Evolutionary conservation across 257 asterid genomes (phyloP).

Genomic region (Paulownia fortunei): DNA sequence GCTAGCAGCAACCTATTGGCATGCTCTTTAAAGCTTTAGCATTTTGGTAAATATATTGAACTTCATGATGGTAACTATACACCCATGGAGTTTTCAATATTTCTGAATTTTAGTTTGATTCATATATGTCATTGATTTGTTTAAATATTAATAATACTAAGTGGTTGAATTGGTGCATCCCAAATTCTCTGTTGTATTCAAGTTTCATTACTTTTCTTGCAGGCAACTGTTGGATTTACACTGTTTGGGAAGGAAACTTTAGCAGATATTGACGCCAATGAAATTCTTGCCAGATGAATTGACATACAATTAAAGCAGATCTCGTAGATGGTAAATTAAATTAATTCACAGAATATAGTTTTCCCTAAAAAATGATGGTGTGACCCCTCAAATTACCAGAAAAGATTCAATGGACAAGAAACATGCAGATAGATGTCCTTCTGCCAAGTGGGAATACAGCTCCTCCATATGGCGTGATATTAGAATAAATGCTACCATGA

Average conservation of each 20-base stretch:
- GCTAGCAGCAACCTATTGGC: neutral
- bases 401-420: too few relatives aligned
- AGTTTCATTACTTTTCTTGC: too few relatives aligned
- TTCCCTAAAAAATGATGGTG: neutral
- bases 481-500: neutral
- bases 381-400: too few relatives aligned
- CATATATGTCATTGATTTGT: too few relatives aligned
- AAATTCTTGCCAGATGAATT: constrained; percentile 50
- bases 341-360: constrained; percentile 11
- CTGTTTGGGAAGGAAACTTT: constrained; percentile 93
- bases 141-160: too few relatives aligned
- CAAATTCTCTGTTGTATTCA: too few relatives aligned
- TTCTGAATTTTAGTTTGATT: neutral
- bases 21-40: neutral
- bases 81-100: neutral
- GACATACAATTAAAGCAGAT: constrained; percentile 21
- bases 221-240: constrained; percentile 84
- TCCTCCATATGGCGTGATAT: too few relatives aligned
- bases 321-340: constrained; percentile 22
- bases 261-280: constrained; percentile 76
- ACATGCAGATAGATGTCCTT: neutral
- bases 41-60: neutral
- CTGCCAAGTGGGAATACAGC: too few relatives aligned
- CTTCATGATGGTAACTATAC: neutral
- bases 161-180: too few relatives aligned